phyloP scores from a whole-genome alignment of 306 rosid genomes.

The Gastrolobium villosum region DNA sequence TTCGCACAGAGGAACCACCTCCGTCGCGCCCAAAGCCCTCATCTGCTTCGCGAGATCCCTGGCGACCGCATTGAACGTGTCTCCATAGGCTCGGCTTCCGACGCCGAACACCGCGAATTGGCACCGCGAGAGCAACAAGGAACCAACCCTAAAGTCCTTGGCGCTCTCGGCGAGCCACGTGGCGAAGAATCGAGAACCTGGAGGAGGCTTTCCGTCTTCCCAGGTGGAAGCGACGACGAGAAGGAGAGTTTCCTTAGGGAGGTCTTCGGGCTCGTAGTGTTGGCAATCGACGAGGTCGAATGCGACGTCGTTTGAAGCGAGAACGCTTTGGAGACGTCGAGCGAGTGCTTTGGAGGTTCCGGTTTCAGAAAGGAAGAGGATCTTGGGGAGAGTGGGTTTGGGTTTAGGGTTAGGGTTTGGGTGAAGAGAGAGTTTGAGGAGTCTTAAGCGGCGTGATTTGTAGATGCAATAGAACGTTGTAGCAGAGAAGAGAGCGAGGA shows the following conservation, averaged over 20 bases:
- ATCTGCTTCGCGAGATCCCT: slow-evolving; percentile 65
- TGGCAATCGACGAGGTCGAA: slow-evolving; percentile 71
- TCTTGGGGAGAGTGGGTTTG: slow-evolving; percentile 55
- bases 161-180: slow-evolving; percentile 90
- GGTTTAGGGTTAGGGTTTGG: slow-evolving; percentile 33
- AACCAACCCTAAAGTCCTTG: slow-evolving; percentile 86
- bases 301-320: slow-evolving; percentile 57
- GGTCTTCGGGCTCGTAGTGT: slow-evolving; percentile 90
- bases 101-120: slow-evolving; percentile 82
- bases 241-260: slow-evolving; percentile 72
- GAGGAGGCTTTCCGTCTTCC: slow-evolving; percentile 86
- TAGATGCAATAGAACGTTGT: slow-evolving; percentile 81
- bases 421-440: slow-evolving; percentile 57
- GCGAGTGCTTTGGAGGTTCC: slow-evolving; percentile 88
- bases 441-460: slow-evolving; percentile 80
- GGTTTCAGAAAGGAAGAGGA: slow-evolving; percentile 81
- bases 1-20: slow-evolving; percentile 75
- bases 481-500: slow-evolving; percentile 90
- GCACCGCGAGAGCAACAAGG: slow-evolving; percentile 72
- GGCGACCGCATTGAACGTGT: slow-evolving; percentile 74
- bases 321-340: slow-evolving; percentile 67
- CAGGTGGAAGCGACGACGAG: slow-evolving; percentile 87
- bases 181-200: slow-evolving; percentile 66
- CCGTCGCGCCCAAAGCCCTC: slow-evolving; percentile 77
- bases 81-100: slow-evolving; percentile 84